Evolutionary conservation across 352 stramenopile species (phyloP).

Genomic region (Globisporangium alternatum): DNA sequence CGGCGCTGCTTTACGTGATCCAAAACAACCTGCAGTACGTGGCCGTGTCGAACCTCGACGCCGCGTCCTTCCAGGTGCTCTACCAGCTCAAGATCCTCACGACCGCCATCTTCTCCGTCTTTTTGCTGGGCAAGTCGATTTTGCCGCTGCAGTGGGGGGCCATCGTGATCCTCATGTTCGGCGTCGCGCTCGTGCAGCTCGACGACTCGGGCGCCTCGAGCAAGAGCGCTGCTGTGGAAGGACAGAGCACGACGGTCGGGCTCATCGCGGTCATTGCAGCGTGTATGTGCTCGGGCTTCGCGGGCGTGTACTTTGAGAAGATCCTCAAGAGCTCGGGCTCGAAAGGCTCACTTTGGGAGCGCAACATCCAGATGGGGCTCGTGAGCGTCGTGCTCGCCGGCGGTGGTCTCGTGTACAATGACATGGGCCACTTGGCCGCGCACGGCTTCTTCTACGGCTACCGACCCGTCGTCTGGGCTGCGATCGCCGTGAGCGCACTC

Average conservation of each 20-base stretch:
- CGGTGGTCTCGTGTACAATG: conserved; percentile 60
- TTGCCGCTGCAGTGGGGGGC: conserved; percentile 74
- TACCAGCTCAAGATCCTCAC: conserved; percentile 90
- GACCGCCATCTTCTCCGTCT: conserved; percentile 83
- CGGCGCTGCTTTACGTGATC: conserved; percentile 75
- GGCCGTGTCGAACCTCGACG: conserved; percentile 77
- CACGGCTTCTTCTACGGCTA: conserved; percentile 84
- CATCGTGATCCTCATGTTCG: conserved; percentile 78
- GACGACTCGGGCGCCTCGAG: conserved; percentile 31
- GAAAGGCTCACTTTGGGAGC: conserved; percentile 74
- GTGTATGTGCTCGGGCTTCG: conserved; percentile 81
- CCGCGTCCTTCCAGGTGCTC: conserved; percentile 76
- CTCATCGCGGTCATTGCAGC: conserved; percentile 64
- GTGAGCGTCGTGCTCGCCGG: conserved; percentile 64
- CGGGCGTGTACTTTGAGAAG: conserved; percentile 85
- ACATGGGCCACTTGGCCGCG: conserved; percentile 45
- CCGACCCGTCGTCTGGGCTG: conserved; percentile 69
- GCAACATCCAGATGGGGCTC: conserved; percentile 82
- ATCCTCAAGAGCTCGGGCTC: conserved; percentile 71
- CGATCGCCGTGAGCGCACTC: conserved; percentile 65
- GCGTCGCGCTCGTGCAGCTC: conserved; percentile 75
- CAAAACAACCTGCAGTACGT: conserved; percentile 88
- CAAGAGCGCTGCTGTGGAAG: conserved; percentile 12
- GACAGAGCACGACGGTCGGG: conserved; percentile 65
- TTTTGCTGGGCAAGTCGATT: conserved; percentile 68